Evolutionary conservation across 331 rosid genomes (phyloP).

Genomic region (Saraca asoca): DNA sequence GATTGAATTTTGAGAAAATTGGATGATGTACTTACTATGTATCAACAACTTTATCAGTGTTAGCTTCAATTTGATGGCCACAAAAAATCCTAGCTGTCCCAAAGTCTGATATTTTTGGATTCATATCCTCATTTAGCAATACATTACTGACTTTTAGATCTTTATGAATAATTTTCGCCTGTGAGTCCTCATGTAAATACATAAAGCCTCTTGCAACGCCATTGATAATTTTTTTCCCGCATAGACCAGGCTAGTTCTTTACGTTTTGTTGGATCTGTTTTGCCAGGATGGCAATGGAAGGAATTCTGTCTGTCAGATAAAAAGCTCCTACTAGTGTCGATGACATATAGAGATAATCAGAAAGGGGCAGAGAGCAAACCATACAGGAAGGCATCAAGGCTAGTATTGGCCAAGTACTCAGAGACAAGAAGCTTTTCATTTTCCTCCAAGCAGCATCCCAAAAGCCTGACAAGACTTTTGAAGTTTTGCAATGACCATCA

Average conservation of each 20-base stretch:
- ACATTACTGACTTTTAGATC: slow-evolving; percentile 29
- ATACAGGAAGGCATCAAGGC: slow-evolving; percentile 29
- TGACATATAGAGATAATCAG: neutral
- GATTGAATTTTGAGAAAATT: neutral
- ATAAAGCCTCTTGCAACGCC: slow-evolving; percentile 37
- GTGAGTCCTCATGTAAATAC: slow-evolving; percentile 34
- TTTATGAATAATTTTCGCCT: slow-evolving; percentile 33
- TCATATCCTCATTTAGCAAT: slow-evolving; percentile 33
- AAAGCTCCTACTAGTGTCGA: neutral
- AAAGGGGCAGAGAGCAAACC: neutral
- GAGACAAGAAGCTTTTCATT: slow-evolving; percentile 36
- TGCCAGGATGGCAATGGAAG: no score
- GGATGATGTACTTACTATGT: slow-evolving; percentile 31
- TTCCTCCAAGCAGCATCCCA: slow-evolving; percentile 31
- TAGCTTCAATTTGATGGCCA: slow-evolving; percentile 29
- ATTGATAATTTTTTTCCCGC: slow-evolving; percentile 21
- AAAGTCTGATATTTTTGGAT: slow-evolving; percentile 31
- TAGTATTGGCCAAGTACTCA: slow-evolving; percentile 31
- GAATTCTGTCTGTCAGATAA: no score
- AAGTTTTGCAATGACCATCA: slow-evolving; percentile 43
- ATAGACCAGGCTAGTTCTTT: slow-evolving; percentile 20
- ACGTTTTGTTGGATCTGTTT: slow-evolving; percentile 30
- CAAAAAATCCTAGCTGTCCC: slow-evolving; percentile 29
- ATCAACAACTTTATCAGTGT: slow-evolving; percentile 29
- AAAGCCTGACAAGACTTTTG: slow-evolving; percentile 50